Base-by-base conservation (phyloP, 179 eudicot genomes). In the Silene noctiflora region DNA sequence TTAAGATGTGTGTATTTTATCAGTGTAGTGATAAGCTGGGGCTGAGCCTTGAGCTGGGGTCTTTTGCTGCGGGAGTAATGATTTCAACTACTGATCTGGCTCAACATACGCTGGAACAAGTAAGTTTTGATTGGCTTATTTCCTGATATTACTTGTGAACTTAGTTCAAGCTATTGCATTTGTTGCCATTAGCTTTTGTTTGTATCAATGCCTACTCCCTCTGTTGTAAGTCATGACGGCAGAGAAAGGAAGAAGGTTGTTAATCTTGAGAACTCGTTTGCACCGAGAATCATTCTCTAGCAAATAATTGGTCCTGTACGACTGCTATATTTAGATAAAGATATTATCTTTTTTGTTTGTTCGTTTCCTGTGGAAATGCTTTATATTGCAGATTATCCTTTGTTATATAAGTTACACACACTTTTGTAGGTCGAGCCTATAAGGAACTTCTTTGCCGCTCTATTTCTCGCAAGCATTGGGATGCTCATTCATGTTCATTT, bases 11-110 rank as follows among this genome's bases (percentile, higher is more conserved):
- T 53, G 46, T 55, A 55, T 71, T 17, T 25, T 71, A 71, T 77
- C 98, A 94, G 97, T 89, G 94, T 88, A 95, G 97, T 79, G 97
- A 95, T 80, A 95, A 95, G 86, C 93, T 95, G 69, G 97, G 97
- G 62, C 93, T 95, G 69, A 95, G 99, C 83, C 97, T 95, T 63
- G 99, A 95, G 87, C 73, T 95, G 83, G 99, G 99, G 69, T 95
- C 99, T 48, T 95, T 95, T 88, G 91, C 89, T n/a, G 99, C 97
- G 80, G 98, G 98, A 76, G 92, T 94, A 39, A 94, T 94, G 98
- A 94, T 94, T 78, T 94, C 98, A 42, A 94, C 97, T 44, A 92
- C 98, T 35, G 99, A 95, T 75, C 90, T 92, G 74, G 95, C 92
- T 21, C 94, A 92, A 51, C 99, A 91, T 86, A 95, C 99, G 25